A percentile compares a stretch with the other conserved stretches of the same genome.
These are phyloP conservation scores for Tripterygium wilfordii DNA, from an alignment of 177 flowering plant species.

Conservation along the genomic window DNA sequence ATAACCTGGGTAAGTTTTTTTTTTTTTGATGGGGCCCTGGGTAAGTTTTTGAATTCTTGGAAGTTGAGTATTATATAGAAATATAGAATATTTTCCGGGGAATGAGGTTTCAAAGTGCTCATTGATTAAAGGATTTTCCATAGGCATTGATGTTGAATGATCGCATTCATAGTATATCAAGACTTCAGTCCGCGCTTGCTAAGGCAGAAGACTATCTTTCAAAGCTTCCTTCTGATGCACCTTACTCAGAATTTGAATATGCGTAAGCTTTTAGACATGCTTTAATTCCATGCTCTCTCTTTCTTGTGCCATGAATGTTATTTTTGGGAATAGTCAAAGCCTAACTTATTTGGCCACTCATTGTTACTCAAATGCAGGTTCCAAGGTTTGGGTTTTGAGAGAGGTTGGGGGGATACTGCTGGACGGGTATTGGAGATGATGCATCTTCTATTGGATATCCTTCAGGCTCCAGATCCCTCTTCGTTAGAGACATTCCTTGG, in stretches of 20 bases:
- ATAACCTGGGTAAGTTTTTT: no score
- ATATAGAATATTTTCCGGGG: no score
- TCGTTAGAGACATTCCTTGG: conserved; percentile 78
- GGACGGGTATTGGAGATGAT: conserved; percentile 57
- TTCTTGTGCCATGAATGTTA: background rate
- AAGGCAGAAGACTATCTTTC: conserved; percentile 82
- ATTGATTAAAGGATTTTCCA: conserved; percentile 2
- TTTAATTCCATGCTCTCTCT: background rate
- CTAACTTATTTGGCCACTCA: no score
- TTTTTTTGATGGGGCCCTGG: no score
- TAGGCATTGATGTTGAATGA: conserved; percentile 90
- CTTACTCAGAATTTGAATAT: conserved; percentile 68
- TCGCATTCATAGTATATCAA: conserved; percentile 53
- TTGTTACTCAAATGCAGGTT: conserved; percentile 48
- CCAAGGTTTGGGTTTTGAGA: conserved; percentile 89
- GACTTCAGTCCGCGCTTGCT: conserved; percentile 55
- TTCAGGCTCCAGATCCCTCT: conserved; percentile 93
- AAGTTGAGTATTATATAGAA: no score
- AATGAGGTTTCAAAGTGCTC: background rate
- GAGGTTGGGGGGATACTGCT: conserved; percentile 92
- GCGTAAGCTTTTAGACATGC: conserved; percentile 32
- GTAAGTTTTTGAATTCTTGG: no score
- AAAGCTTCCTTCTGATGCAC: conserved; percentile 57
- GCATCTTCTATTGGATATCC: conserved; percentile 80
- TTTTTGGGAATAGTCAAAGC: no score